These are phyloP conservation scores for Elsinoe ampelina DNA, from an alignment of 2,329 filamentous ascomycete genomes.

Conservation along the genomic window DNA sequence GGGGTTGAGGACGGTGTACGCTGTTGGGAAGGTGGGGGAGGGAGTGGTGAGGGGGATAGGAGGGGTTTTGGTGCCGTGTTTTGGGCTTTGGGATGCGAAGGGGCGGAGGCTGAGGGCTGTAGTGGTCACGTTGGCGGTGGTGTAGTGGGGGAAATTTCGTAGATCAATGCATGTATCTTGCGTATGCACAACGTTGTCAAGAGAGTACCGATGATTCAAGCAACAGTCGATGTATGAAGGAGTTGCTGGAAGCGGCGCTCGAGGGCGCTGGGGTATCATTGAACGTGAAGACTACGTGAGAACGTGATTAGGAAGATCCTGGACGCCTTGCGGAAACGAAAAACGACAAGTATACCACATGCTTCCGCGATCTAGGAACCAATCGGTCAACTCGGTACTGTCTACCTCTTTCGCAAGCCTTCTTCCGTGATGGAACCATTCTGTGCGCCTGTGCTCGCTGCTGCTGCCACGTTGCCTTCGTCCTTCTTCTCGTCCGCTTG, in stretches of 20 bases:
- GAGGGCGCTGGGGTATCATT: background rate
- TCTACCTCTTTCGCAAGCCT: slow-evolving; percentile 11
- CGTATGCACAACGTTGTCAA: no score
- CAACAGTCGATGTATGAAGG: slow-evolving; percentile 16
- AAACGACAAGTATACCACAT: background rate
- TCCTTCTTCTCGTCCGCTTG: background rate
- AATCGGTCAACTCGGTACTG: background rate
- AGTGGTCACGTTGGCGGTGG: slow-evolving; percentile 30
- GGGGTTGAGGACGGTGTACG: background rate
- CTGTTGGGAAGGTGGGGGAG: background rate
- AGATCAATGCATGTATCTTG: no score
- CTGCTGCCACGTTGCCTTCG: slow-evolving; percentile 2
- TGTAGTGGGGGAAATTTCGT: slow-evolving; percentile 27
- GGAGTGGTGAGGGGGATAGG: background rate
- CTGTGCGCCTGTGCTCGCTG: background rate
- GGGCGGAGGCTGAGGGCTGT: slow-evolving; percentile 40
- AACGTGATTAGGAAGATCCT: background rate
- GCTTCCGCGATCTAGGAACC: background rate
- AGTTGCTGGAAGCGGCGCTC: slow-evolving; percentile 17
- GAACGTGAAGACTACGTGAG: background rate
- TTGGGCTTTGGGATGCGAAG: slow-evolving; percentile 21
- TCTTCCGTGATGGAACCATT: background rate
- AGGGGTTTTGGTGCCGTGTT: background rate
- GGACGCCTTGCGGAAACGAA: background rate
- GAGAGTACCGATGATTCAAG: no score